Conservation (phyloP, 306 rosid genomes). For the Prunus salicina region DNA sequence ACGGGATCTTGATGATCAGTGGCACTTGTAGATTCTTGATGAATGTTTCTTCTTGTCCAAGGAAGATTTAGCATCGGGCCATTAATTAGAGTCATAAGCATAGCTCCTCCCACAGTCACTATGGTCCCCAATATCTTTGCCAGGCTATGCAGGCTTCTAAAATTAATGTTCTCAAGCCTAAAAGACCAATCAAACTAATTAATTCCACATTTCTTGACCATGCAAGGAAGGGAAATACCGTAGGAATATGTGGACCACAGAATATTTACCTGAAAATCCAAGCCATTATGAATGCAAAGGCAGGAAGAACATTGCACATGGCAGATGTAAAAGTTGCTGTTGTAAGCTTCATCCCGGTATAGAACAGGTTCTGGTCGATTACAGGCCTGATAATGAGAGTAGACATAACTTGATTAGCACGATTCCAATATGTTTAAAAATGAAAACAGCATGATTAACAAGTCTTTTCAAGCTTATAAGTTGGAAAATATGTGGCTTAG, state of each 20-base stretch:
- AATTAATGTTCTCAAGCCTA: slow-evolving; percentile 49
- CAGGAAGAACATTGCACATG: slow-evolving; percentile 57
- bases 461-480: background rate
- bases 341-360: slow-evolving; percentile 49
- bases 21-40: slow-evolving; percentile 15
- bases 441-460: background rate
- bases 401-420: background rate
- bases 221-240: background rate
- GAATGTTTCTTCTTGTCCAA: slow-evolving; percentile 25
- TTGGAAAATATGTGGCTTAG: background rate
- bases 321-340: slow-evolving; percentile 55
- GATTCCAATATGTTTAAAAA: background rate
- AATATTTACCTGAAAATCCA: slow-evolving; percentile 33
- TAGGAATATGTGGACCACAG: background rate
- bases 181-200: background rate
- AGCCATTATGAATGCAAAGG: slow-evolving; percentile 54
- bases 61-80: slow-evolving; percentile 41
- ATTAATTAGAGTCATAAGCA: slow-evolving; percentile 40
- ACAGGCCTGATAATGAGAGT: slow-evolving; percentile 38
- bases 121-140: slow-evolving; percentile 44
- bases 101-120: slow-evolving; percentile 54
- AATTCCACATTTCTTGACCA: background rate
- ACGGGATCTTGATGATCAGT: slow-evolving; percentile 29
- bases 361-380: slow-evolving; percentile 54
- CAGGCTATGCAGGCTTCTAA: slow-evolving; percentile 32